Conservation (phyloP, 164 flowering plant species). For the Nymphaea thermarum region DNA sequence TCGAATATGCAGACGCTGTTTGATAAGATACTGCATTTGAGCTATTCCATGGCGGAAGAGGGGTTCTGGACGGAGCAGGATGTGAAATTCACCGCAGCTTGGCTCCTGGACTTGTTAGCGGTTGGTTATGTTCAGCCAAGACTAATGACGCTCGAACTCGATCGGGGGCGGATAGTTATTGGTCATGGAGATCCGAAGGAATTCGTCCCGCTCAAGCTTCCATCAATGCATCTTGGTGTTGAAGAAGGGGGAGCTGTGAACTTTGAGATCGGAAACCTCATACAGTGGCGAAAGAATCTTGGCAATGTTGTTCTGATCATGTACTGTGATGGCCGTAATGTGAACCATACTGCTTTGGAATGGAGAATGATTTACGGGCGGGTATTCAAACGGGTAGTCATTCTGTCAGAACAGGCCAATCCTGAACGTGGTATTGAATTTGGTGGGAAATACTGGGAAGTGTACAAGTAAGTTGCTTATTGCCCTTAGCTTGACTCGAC, state of each 20-base stretch:
- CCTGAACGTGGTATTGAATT: slow-evolving; percentile 73
- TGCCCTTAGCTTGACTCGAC: too few relatives aligned
- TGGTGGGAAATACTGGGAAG: slow-evolving; percentile 13
- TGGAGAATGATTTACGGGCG: slow-evolving; percentile 98
- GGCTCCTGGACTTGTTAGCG: slow-evolving; percentile 95
- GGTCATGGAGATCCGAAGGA: slow-evolving; percentile 93
- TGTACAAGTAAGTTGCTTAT: neutral
- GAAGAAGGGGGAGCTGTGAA: slow-evolving; percentile 84
- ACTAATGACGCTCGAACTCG: slow-evolving; percentile 73
- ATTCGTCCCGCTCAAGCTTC: slow-evolving; percentile 78
- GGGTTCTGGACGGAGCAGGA: slow-evolving; percentile 93
- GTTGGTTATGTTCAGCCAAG: slow-evolving; percentile 96
- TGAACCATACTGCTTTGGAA: slow-evolving; percentile 72
- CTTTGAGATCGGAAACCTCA: slow-evolving; percentile 84
- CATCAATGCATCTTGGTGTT: slow-evolving; percentile 94
- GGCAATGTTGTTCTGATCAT: slow-evolving; percentile 88
- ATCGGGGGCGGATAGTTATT: slow-evolving; percentile 59
- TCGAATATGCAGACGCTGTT: slow-evolving; percentile 66
- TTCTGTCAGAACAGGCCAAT: slow-evolving; percentile 59
- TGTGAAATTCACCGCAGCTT: slow-evolving; percentile 84
- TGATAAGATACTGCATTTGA: slow-evolving; percentile 77
- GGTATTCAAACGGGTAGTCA: slow-evolving; percentile 84
- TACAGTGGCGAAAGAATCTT: slow-evolving; percentile 84
- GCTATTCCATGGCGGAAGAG: slow-evolving; percentile 87
- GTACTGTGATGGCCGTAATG: slow-evolving; percentile 61